A percentile compares a stretch with the other conserved stretches of the same genome.
Conservation (phyloP, 1,139 yeast species). For the Candida sp. region DNA sequence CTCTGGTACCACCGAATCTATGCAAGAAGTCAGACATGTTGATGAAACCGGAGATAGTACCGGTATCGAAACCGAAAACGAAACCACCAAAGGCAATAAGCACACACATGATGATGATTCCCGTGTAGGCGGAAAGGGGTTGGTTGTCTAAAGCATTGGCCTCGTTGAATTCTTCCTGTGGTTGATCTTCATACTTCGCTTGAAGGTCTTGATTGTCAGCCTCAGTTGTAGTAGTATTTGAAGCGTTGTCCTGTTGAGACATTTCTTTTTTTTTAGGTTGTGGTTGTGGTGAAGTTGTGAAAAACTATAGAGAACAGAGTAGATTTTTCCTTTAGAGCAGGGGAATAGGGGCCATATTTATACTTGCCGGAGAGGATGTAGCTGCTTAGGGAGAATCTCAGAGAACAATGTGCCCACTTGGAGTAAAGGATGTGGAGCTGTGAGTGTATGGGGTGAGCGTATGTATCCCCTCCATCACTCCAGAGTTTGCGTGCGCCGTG, state of each 20-base stretch:
- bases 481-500: not conserved
- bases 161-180: constrained; percentile 3
- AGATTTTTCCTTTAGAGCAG: too few relatives aligned
- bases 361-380: not conserved
- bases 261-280: constrained; percentile 5
- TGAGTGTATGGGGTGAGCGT: not conserved
- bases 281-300: constrained; percentile 1
- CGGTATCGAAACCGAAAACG: constrained; percentile 77
- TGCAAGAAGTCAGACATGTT: constrained; percentile 56
- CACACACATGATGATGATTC: constrained; percentile 26
- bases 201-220: constrained; percentile 78
- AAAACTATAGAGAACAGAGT: not conserved
- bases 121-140: constrained; percentile 10
- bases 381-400: too few relatives aligned
- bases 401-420: too few relatives aligned
- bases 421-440: too few relatives aligned
- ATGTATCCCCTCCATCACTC: not conserved
- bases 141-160: constrained; percentile 6
- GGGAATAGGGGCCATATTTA: too few relatives aligned
- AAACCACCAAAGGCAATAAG: constrained; percentile 67
- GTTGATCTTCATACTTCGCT: constrained; percentile 47
- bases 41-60: constrained; percentile 71
- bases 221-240: constrained; percentile 48
- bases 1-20: constrained; percentile 44
- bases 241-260: constrained; percentile 11